phyloP scores from a whole-genome alignment of 768 basidiomycete genomes.

The Mycena belliarum region DNA sequence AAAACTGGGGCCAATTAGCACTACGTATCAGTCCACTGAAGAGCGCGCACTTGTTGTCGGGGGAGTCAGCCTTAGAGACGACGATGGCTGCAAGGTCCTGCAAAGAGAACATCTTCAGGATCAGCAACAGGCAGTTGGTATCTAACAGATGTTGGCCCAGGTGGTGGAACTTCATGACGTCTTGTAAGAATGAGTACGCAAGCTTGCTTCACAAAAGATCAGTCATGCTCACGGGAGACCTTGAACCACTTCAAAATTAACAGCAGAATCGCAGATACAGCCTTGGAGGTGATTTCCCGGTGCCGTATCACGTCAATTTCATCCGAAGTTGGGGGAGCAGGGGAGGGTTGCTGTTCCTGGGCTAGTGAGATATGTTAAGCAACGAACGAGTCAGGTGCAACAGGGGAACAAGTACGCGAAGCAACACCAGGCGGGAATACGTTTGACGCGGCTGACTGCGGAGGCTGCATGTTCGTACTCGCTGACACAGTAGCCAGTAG shows the following conservation, averaged over 20 bases:
- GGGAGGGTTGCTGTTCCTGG: slow-evolving; percentile 61
- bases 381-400: neutral
- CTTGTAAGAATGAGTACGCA: slow-evolving; percentile 39
- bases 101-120: slow-evolving; percentile 97
- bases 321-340: slow-evolving; percentile 76
- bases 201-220: neutral
- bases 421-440: slow-evolving; percentile 71
- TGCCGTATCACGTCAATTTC: slow-evolving; percentile 93
- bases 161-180: slow-evolving; percentile 98
- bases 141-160: slow-evolving; percentile 94
- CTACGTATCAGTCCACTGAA: neutral
- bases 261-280: slow-evolving; percentile 91
- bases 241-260: slow-evolving; percentile 98
- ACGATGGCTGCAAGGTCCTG: slow-evolving; percentile 87
- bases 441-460: slow-evolving; percentile 65
- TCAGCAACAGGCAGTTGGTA: slow-evolving; percentile 89
- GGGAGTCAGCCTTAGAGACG: slow-evolving; percentile 84
- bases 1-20: slow-evolving; percentile 73
- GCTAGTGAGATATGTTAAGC: slow-evolving; percentile 36
- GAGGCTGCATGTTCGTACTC: slow-evolving; percentile 57
- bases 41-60: slow-evolving; percentile 70
- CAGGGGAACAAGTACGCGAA: slow-evolving; percentile 50
- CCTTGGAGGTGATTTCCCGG: slow-evolving; percentile 96
- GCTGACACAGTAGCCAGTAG: slow-evolving; percentile 92
- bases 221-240: slow-evolving; percentile 79